Evolutionary conservation across 2,329 filamentous ascomycete genomes (phyloP), one percentile per base, ranked within the genome.

Genomic region (Pyrenophora seminiperda): DNA sequence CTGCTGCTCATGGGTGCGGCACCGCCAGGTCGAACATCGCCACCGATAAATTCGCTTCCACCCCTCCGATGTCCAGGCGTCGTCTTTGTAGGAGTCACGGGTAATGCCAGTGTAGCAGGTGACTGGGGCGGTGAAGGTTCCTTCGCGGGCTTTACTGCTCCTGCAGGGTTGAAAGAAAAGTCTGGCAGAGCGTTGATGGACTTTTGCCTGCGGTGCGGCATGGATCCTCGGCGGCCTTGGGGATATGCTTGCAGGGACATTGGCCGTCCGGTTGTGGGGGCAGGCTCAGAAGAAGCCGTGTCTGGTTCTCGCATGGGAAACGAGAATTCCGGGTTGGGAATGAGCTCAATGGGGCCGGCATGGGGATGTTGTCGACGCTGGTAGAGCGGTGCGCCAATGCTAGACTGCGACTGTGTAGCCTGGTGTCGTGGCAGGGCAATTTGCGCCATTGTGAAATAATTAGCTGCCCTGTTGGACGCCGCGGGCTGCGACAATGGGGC

Each of bases 21-120:
- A 75, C 74, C 66, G 64, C 78, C 76, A 62, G 72, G 58, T 63
- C 77, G 75, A 34, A 75, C 75, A 61, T 87, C 88, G 6, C 88
- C 89, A 30, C 90, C 90, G 38, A 95, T 89, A 65, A 95, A 91
- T 70, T 96, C 91, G 69, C 91, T 96, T 20, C 86, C 88, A 45
- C 89, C 89, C 64, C 92, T 83, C 63, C 87, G 82, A 67, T 91
- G 89, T 44, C 69, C 69, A 17, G 86, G 85, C 24, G 76, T 75
- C 18, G 81, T 76, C 53, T 83, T 79, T 15, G 81, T 77, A 14
- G 85, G 80, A 20, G 76, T 75, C 11, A 67, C 63, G 2, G 74
- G 73, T 10, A 66, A 64, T 4, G 74, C 72, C 9, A 67, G 53
- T 3, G 66, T 57, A n/a, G 66, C 60, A 9, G 76, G 73, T 7